Conservation (phyloP, 352 stramenopile genomes). For the Globisporangium mamillatum region DNA sequence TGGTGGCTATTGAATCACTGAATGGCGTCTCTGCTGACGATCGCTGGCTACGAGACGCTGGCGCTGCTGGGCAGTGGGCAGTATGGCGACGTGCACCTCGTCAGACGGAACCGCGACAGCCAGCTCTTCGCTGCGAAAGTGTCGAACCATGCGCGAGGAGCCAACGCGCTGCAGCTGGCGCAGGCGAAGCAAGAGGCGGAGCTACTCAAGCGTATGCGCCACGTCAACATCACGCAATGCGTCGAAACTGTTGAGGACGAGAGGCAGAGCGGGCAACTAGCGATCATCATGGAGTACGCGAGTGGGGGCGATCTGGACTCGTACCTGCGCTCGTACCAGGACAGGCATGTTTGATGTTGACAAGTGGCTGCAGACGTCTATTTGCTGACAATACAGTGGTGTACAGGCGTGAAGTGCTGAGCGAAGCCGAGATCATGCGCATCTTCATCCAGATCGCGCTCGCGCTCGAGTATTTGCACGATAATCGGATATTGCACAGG, state of each 20-base stretch:
- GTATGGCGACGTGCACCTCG: constrained; percentile 54
- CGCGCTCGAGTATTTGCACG: constrained; percentile 62
- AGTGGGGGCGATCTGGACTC: constrained; percentile 54
- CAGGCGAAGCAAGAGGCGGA: constrained; percentile 40
- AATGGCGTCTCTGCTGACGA: background rate
- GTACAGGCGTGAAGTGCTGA: constrained; percentile 18
- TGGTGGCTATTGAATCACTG: background rate
- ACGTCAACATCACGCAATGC: constrained; percentile 69
- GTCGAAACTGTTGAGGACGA: constrained; percentile 36
- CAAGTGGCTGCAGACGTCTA: background rate
- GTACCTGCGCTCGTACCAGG: constrained; percentile 27
- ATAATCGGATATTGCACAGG: constrained; percentile 59
- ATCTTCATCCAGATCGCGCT: constrained; percentile 66
- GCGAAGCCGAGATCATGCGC: constrained; percentile 55
- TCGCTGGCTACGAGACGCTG: constrained; percentile 47
- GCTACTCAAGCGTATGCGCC: constrained; percentile 40
- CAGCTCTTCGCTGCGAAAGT: constrained; percentile 58
- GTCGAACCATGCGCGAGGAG: constrained; percentile 17
- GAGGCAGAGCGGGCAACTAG: constrained; percentile 15
- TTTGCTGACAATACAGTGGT: background rate
- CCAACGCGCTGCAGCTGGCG: constrained; percentile 10
- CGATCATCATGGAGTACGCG: constrained; percentile 80
- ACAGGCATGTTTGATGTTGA: background rate
- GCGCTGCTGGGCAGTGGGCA: constrained; percentile 50
- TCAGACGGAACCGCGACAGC: constrained; percentile 30